These are phyloP conservation scores for Neofusicoccum sp. DNA, from an alignment of 2,329 filamentous ascomycete species.

Conservation along the genomic window DNA sequence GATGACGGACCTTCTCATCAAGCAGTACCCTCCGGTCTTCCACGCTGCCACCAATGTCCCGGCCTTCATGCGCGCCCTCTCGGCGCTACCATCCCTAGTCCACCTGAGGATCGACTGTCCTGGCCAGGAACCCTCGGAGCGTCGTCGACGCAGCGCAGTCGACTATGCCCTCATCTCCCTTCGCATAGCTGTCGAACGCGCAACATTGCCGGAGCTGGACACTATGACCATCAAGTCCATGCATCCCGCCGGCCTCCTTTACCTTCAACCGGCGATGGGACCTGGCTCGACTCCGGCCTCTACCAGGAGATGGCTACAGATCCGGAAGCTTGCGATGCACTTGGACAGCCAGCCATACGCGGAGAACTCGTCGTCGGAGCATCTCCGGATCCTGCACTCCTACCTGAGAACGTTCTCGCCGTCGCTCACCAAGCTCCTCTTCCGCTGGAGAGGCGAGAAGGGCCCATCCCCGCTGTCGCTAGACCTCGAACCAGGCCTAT, in stretches of 20 bases:
- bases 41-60: constrained; percentile 87
- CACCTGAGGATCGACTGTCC: constrained; percentile 79
- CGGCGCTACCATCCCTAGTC: constrained; percentile 67
- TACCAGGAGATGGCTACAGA: constrained; percentile 74
- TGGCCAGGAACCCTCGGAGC: constrained; percentile 63
- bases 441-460: constrained; percentile 74
- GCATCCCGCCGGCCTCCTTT: constrained; percentile 74
- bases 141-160: constrained; percentile 73
- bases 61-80: constrained; percentile 77
- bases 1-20: constrained; percentile 77
- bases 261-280: constrained; percentile 73
- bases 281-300: constrained; percentile 76
- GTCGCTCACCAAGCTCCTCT: constrained; percentile 69
- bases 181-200: constrained; percentile 78
- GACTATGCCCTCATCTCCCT: constrained; percentile 89
- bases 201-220: constrained; percentile 65
- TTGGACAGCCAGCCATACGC: constrained; percentile 71
- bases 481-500: constrained; percentile 69
- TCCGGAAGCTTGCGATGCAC: constrained; percentile 71
- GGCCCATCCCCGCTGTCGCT: constrained; percentile 75
- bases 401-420: constrained; percentile 73
- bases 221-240: constrained; percentile 74
- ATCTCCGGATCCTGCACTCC: constrained; percentile 67
- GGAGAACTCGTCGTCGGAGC: constrained; percentile 60
- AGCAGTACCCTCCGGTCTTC: constrained; percentile 87